phyloP scores from a whole-genome alignment of 768 basidiomycete genomes.

The Panellus pusillus region DNA sequence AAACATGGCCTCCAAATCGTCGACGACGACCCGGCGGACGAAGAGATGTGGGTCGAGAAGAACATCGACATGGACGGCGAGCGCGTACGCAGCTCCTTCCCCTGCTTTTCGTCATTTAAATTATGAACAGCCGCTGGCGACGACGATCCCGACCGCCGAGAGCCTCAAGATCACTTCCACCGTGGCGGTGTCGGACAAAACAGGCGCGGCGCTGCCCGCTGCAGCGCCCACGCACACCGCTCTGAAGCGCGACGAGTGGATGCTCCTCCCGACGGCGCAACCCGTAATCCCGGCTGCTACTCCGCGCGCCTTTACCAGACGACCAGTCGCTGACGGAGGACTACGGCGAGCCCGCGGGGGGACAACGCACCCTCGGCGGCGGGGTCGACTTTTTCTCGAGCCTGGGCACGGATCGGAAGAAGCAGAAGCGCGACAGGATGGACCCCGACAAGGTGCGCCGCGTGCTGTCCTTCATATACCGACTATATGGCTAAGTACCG shows the following conservation, averaged over 20 bases:
- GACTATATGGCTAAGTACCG: constrained; percentile 7
- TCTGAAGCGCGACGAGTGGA: constrained; percentile 84
- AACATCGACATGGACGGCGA: constrained; percentile 79
- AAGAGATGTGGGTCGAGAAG: constrained; percentile 87
- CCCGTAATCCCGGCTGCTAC: constrained; percentile 28
- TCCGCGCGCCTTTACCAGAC: constrained; percentile 22
- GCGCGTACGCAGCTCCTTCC: constrained; percentile 44
- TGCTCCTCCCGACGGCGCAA: constrained; percentile 58
- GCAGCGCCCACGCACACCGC: constrained; percentile 46
- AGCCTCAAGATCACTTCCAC: constrained; percentile 69
- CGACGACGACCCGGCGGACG: constrained; percentile 75
- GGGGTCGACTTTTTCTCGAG: constrained; percentile 87
- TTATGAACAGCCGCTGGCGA: constrained; percentile 51
- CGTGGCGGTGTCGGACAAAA: constrained; percentile 47
- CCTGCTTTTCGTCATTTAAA: constrained; percentile 13
- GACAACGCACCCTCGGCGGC: constrained; percentile 50
- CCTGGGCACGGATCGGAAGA: constrained; percentile 75
- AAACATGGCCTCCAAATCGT: constrained; percentile 42
- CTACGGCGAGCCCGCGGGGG: constrained; percentile 53
- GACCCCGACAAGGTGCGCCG: constrained; percentile 71
- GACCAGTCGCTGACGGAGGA: constrained; percentile 64
- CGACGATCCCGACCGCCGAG: constrained; percentile 76
- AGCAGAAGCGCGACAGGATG: constrained; percentile 53
- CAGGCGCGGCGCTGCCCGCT: constrained; percentile 49
- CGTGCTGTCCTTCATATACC: constrained; percentile 3